Percentiles rank a stretch among this genome's conserved stretches.
phyloP scores from a whole-genome alignment of 2,329 filamentous ascomycete genomes.

The Plectosphaerella cucumerina region DNA sequence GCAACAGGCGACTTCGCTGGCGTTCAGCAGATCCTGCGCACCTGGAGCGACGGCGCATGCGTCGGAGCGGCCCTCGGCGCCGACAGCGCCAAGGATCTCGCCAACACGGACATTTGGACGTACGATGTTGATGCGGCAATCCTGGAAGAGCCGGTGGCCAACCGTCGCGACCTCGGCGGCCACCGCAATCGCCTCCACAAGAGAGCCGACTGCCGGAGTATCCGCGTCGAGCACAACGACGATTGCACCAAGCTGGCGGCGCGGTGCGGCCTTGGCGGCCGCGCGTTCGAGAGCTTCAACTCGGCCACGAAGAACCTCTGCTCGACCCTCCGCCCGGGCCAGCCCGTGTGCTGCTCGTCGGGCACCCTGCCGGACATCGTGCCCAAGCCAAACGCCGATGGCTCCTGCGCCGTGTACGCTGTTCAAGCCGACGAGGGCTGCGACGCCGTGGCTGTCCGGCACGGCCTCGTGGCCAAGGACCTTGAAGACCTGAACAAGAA shows the following conservation, averaged over 20 bases:
- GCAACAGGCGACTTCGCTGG: neutral
- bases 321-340: constrained; percentile 19
- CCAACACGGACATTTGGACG: neutral
- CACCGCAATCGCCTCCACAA: neutral
- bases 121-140: neutral
- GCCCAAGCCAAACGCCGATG: constrained; percentile 28
- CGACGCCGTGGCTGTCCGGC: neutral
- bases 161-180: neutral
- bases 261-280: neutral
- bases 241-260: constrained; percentile 27
- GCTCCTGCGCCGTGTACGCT: constrained; percentile 27
- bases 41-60: neutral
- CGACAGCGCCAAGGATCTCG: neutral
- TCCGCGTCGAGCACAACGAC: constrained; percentile 29
- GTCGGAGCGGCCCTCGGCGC: neutral
- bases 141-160: neutral
- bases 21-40: neutral
- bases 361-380: constrained; percentile 26
- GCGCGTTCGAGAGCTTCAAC: constrained; percentile 15
- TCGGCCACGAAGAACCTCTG: constrained; percentile 17
- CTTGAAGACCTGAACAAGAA: neutral
- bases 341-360: constrained; percentile 30
- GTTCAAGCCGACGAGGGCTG: constrained; percentile 28
- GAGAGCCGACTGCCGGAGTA: constrained; percentile 17
- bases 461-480: neutral